Evolutionary conservation across 495 filamentous ascomycete genomes (phyloP), one percentile per base, ranked within the genome.

Genomic region (Trichoderma virens): DNA sequence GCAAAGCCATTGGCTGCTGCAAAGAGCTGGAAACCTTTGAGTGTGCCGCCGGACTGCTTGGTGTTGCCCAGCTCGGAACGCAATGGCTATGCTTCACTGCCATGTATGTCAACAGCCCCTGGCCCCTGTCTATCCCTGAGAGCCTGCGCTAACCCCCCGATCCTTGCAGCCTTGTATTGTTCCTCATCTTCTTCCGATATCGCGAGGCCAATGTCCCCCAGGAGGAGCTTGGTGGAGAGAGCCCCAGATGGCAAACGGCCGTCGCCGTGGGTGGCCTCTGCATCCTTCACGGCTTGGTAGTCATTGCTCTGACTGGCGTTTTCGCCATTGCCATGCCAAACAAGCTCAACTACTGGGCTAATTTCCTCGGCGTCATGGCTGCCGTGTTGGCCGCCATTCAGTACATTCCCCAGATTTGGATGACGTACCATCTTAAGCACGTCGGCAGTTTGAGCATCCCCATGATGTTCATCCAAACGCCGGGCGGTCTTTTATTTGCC

Each of bases 401-500:
- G 73, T 98, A 97, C 76, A 78, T 98, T 23, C 94, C 94, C 2
- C 94, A 98, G 77, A 92, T 98, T 68, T 93, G 84, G 72, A 96
- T 89, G 32, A 98, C 94, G 1, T 93, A 90, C 76, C 82, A 78
- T 39, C 78, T 97, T 60, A 88, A 91, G 70, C 86, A 89, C 66
- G 89, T 95, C 1, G 90, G 90, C 39, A 95, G 90, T 70, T 74
- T 98, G 64, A 96, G 91, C 70, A 93, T 98, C 64, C 89, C 92
- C 1, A 98, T 97, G 91, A 98, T 98, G 94, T 89, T 88, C 72
- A 96, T 98, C 51, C 94, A 98, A 74, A 97, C 93, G 0, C 94
- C 94, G 0, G 94, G 94, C 7, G 89, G 88, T 66, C 87, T 95
- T 69, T 77, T 98, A 25, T 98, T 93, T 80, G 91, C 93, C 2